Percentiles rank a stretch among this genome's conserved stretches.
Conservation (phyloP, 2,329 filamentous ascomycete species). For the Talaromyces sp. region DNA sequence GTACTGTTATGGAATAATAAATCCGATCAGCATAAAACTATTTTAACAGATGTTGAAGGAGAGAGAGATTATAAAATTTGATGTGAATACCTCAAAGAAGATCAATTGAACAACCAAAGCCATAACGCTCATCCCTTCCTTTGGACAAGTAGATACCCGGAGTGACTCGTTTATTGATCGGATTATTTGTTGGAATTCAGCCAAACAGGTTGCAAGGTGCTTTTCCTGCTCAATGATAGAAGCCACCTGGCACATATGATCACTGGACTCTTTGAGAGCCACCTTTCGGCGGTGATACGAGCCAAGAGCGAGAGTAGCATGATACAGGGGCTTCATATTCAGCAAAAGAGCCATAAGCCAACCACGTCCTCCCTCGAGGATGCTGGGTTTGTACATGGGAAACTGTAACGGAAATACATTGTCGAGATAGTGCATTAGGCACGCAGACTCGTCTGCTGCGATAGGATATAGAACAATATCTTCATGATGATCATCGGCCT, state of each 20-base stretch:
- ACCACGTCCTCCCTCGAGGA: slow-evolving; percentile 2
- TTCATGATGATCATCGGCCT: not conserved
- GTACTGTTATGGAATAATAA: not conserved
- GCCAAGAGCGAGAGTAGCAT: slow-evolving; percentile 4
- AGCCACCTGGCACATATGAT: slow-evolving; percentile 1
- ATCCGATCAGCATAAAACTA: not conserved
- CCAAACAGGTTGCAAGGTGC: slow-evolving; percentile 1
- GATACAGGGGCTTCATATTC: slow-evolving; percentile 1
- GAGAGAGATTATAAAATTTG: not conserved
- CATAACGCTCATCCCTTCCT: not conserved
- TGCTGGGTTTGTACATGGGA: slow-evolving; percentile 4
- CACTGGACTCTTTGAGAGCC: not conserved
- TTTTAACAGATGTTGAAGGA: not conserved
- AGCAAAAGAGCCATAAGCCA: slow-evolving; percentile 3
- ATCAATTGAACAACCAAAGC: slow-evolving; percentile 4
- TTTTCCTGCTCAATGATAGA: slow-evolving; percentile 1
- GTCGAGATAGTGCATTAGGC: slow-evolving; percentile 8
- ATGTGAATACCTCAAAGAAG: slow-evolving; percentile 1
- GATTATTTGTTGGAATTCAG: slow-evolving; percentile 1
- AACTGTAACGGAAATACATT: slow-evolving; percentile 7
- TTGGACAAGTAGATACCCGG: not conserved
- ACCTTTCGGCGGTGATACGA: slow-evolving; percentile 1
- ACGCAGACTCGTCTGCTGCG: not conserved
- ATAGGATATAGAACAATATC: slow-evolving; percentile 1
- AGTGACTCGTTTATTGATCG: not conserved